phyloP scores from a whole-genome alignment of 306 rosid genomes.

The Senna siamea region DNA sequence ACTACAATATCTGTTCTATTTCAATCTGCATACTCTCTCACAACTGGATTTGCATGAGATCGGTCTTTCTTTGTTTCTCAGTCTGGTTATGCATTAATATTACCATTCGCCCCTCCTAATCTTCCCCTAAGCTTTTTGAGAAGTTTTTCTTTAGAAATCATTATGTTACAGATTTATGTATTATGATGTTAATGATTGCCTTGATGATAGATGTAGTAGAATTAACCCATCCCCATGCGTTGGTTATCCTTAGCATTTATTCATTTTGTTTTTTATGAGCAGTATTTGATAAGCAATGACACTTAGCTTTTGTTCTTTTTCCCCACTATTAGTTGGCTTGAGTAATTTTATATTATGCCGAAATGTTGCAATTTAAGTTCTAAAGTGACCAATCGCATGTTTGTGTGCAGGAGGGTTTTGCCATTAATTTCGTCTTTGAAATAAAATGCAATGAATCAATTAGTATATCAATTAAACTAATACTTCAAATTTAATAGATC shows the following conservation, averaged over 20 bases:
- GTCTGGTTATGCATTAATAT: neutral
- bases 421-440: neutral
- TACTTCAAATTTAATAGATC: neutral
- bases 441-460: neutral
- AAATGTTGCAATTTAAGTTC: neutral
- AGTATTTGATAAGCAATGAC: neutral
- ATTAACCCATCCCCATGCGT: neutral
- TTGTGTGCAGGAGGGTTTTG: neutral
- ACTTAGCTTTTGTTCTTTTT: neutral
- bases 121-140: neutral
- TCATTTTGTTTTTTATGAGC: neutral
- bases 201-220: neutral
- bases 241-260: neutral
- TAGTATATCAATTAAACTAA: neutral
- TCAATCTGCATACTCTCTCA: neutral
- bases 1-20: neutral
- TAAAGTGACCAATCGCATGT: no score
- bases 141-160: no score
- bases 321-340: neutral
- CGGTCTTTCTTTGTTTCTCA: neutral
- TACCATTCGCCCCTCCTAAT: neutral
- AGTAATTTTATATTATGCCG: constrained; percentile 1
- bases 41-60: neutral
- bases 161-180: neutral
- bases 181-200: neutral